Conservation (phyloP, 2,329 filamentous ascomycete species). For the Hypoxylon sp. region DNA sequence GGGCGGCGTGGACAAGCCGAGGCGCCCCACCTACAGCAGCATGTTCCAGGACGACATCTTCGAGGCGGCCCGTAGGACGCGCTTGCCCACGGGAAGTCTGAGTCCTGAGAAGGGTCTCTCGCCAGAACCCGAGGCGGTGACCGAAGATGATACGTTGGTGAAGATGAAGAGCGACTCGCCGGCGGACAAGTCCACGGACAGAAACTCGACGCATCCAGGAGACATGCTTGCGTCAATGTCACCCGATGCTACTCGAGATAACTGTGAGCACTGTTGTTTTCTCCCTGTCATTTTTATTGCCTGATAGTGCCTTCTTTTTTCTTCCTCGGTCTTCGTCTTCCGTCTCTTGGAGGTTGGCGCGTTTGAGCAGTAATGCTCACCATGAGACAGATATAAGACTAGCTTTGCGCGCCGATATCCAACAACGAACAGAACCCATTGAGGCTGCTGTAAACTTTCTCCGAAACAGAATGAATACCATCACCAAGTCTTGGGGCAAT, state of each 20-base stretch:
- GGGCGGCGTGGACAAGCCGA: conserved; percentile 50
- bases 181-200: conserved; percentile 30
- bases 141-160: conserved; percentile 50
- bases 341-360: neutral
- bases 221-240: conserved; percentile 43
- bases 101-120: conserved; percentile 63
- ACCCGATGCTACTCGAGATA: conserved; percentile 52
- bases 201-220: conserved; percentile 32
- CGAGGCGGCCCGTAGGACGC: conserved; percentile 61
- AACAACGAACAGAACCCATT: conserved; percentile 85
- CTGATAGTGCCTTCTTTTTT: too few relatives aligned
- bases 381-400: conserved; percentile 78
- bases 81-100: conserved; percentile 62
- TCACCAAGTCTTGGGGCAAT: conserved; percentile 75
- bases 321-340: neutral
- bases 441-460: conserved; percentile 74
- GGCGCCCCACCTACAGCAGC: conserved; percentile 17
- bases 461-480: conserved; percentile 63
- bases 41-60: conserved; percentile 49
- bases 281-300: neutral
- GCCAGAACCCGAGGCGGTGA: conserved; percentile 52
- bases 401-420: conserved; percentile 84
- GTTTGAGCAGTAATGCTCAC: conserved; percentile 28
- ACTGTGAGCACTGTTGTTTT: conserved; percentile 55
- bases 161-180: conserved; percentile 48